Evolutionary conservation across 228 moss, liverwort and hornwort species (phyloP).

Genomic region (Sphagnum fallax): DNA sequence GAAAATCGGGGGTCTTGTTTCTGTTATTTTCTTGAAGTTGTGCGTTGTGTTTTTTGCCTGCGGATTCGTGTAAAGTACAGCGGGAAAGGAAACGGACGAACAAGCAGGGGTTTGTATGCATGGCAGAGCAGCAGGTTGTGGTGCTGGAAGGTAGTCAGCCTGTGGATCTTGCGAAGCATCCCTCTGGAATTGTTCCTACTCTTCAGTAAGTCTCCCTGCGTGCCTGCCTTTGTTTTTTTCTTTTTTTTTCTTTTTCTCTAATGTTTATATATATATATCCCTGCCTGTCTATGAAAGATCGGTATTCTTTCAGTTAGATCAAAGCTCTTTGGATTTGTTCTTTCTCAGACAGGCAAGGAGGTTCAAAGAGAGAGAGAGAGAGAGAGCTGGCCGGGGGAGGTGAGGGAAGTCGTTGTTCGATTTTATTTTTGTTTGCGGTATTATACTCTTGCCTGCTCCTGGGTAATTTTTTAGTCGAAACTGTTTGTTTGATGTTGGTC

Average conservation of each 20-base stretch:
- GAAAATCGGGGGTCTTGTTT: too few species aligned
- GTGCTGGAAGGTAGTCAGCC: constrained; percentile 94
- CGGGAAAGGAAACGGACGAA: neutral
- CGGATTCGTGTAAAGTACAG: neutral
- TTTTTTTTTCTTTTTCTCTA: neutral
- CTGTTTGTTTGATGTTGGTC: too few species aligned
- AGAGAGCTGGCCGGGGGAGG: too few species aligned
- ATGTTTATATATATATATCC: neutral
- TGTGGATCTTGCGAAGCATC: constrained; percentile 98
- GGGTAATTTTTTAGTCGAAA: too few species aligned
- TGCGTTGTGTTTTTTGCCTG: too few species aligned
- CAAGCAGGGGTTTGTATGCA: constrained; percentile 7
- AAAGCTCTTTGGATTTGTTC: neutral
- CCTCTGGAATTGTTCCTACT: constrained; percentile 94
- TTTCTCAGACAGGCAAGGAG: too few species aligned
- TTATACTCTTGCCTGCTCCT: too few species aligned
- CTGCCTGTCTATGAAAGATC: neutral
- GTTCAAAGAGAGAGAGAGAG: too few species aligned
- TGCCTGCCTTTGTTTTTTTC: neutral
- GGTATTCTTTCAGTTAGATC: neutral
- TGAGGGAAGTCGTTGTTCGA: constrained; percentile 4
- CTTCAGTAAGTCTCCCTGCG: constrained; percentile 59
- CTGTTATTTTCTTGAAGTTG: too few species aligned
- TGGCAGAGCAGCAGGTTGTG: constrained; percentile 76
- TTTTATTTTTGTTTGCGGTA: too few species aligned